phyloP scores from a whole-genome alignment of 805 yeast genomes.

The Candida maris region DNA sequence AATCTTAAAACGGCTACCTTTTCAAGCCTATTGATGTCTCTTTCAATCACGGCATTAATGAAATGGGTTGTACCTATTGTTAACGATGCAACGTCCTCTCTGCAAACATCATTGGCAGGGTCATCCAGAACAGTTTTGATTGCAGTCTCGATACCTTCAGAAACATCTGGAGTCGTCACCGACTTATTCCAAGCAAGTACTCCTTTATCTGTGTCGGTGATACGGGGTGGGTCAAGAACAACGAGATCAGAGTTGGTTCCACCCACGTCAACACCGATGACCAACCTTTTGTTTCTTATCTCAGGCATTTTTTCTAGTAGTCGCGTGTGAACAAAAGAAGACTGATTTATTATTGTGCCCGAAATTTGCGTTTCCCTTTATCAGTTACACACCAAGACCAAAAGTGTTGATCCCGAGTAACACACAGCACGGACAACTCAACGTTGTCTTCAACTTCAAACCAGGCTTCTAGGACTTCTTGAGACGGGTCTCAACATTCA shows the following conservation, averaged over 20 bases:
- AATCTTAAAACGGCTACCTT: conserved; percentile 43
- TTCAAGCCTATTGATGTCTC: conserved; percentile 39
- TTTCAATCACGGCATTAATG: conserved; percentile 48
- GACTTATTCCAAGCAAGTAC: conserved; percentile 42
- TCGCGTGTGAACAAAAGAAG: too few species aligned
- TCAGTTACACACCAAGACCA: too few species aligned
- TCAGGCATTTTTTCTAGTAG: too few species aligned
- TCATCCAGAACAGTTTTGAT: conserved; percentile 32
- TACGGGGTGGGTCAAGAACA: conserved; percentile 35
- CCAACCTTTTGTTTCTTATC: conserved; percentile 5
- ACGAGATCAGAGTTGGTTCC: conserved; percentile 51
- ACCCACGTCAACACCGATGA: conserved; percentile 51
- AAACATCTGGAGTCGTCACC: conserved; percentile 41
- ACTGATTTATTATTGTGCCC: too few species aligned
- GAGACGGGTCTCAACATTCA: too few species aligned
- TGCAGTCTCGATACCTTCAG: conserved; percentile 39
- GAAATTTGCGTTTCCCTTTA: too few species aligned
- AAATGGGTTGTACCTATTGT: conserved; percentile 54
- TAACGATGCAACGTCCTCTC: conserved; percentile 35
- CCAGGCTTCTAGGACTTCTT: too few species aligned
- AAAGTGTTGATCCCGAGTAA: too few species aligned
- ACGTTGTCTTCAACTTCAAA: too few species aligned
- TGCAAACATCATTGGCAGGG: conserved; percentile 12
- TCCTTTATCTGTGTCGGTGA: conserved; percentile 25
- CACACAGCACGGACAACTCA: too few species aligned